A percentile compares a stretch with the other conserved stretches of the same genome.
Conservation (phyloP, 768 basidiomycete genomes). For the Rickenella mellea region DNA sequence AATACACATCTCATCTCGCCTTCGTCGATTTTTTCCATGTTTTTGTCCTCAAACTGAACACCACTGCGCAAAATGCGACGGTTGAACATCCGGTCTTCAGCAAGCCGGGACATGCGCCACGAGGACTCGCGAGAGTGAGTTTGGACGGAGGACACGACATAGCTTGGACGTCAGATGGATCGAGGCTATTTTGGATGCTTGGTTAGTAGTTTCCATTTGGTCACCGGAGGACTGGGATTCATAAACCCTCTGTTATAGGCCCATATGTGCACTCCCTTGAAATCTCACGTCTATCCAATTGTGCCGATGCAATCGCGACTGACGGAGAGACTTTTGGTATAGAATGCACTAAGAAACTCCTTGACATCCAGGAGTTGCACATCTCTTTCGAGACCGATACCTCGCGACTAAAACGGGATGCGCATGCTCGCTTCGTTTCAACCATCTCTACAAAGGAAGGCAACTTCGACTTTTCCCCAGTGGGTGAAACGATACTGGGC, state of each 20-base stretch:
- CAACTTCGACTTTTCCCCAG: too few relatives aligned
- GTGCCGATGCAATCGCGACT: conserved; percentile 34
- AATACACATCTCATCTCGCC: conserved; percentile 33
- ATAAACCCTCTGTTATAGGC: conserved; percentile 31
- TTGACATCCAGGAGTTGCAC: conserved; percentile 50
- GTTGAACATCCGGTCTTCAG: conserved; percentile 49
- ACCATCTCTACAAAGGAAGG: too few relatives aligned
- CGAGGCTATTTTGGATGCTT: conserved; percentile 63
- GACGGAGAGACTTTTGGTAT: conserved; percentile 54
- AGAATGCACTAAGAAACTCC: conserved; percentile 43
- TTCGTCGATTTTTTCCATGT: conserved; percentile 67
- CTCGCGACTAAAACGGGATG: conserved; percentile 46
- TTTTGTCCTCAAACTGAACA: conserved; percentile 47
- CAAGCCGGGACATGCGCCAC: conserved; percentile 58
- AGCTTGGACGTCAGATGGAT: conserved; percentile 54
- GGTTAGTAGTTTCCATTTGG: conserved; percentile 29
- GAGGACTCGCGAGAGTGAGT: conserved; percentile 51
- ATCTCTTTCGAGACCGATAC: conserved; percentile 56
- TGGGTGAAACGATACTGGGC: too few relatives aligned
- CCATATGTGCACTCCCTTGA: conserved; percentile 57
- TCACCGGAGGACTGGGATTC: not conserved
- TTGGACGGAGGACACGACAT: conserved; percentile 69
- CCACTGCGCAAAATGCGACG: conserved; percentile 27
- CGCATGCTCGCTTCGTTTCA: conserved; percentile 18
- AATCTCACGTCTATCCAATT: conserved; percentile 39